phyloP scores from a whole-genome alignment of 768 basidiomycete species.

The Kwoniella bestiolae region DNA sequence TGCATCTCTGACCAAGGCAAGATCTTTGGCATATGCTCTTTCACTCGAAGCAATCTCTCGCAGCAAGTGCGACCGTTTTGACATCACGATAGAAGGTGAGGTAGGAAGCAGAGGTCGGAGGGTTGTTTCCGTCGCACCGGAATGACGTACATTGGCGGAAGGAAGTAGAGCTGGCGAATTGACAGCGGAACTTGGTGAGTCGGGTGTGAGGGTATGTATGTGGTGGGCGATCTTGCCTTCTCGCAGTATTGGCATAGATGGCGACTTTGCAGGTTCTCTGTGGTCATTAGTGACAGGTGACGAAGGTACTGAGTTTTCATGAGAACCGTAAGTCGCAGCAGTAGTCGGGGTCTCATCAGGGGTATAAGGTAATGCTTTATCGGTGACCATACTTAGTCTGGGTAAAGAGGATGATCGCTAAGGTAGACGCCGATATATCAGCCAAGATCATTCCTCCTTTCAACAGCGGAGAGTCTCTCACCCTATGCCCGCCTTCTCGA shows the following conservation, averaged over 20 bases:
- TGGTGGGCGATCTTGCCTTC: not conserved
- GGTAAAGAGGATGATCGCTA: conserved; percentile 22
- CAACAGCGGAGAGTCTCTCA: no score
- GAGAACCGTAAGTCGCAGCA: conserved; percentile 15
- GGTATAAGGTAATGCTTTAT: conserved; percentile 17
- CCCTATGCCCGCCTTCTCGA: conserved; percentile 8
- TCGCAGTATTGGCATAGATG: conserved; percentile 17
- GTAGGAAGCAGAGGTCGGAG: conserved; percentile 24
- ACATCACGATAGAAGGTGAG: conserved; percentile 27
- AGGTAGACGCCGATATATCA: not conserved
- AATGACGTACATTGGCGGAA: not conserved
- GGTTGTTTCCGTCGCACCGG: not conserved
- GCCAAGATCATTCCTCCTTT: not conserved
- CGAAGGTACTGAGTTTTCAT: not conserved
- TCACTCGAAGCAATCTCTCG: conserved; percentile 57
- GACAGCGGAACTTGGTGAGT: not conserved
- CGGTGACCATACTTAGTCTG: conserved; percentile 13
- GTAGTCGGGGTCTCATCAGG: conserved; percentile 14
- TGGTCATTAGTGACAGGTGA: conserved; percentile 3
- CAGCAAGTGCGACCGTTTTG: conserved; percentile 56
- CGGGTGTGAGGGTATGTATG: not conserved
- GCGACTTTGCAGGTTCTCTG: conserved; percentile 18
- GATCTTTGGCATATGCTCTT: conserved; percentile 55
- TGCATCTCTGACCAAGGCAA: conserved; percentile 56
- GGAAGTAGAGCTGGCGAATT: not conserved